Evolutionary conservation across 331 rosid genomes (phyloP).

Genomic region (Saraca asoca): DNA sequence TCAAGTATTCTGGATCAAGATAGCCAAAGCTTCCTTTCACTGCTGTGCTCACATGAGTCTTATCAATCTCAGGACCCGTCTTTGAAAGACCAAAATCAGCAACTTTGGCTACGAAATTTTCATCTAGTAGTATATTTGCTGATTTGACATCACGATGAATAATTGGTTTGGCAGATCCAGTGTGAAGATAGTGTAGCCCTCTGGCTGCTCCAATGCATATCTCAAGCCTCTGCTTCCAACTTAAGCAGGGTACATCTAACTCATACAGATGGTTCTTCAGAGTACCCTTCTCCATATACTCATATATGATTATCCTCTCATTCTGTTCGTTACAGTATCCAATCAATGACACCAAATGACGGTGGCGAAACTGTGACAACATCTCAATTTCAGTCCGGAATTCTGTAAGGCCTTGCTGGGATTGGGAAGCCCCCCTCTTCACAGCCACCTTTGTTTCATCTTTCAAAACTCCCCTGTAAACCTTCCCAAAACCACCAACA

Average conservation of each 20-base stretch:
- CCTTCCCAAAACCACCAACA: constrained; percentile 73
- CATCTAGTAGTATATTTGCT: constrained; percentile 69
- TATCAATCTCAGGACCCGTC: constrained; percentile 58
- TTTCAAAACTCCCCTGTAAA: constrained; percentile 62
- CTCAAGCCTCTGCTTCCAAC: constrained; percentile 67
- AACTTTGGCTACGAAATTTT: constrained; percentile 62
- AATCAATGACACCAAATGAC: constrained; percentile 70
- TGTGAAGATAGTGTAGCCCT: constrained; percentile 78
- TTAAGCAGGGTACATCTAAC: constrained; percentile 48
- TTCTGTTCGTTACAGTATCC: constrained; percentile 67
- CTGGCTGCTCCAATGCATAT: constrained; percentile 73
- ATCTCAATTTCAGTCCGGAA: constrained; percentile 72
- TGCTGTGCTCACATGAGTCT: constrained; percentile 71
- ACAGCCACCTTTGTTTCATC: constrained; percentile 67
- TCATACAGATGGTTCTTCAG: constrained; percentile 61
- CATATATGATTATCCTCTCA: constrained; percentile 68
- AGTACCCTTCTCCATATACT: constrained; percentile 69
- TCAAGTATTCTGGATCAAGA: constrained; percentile 73
- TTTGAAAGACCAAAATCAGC: constrained; percentile 78
- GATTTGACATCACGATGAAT: constrained; percentile 77
- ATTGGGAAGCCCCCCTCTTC: constrained; percentile 55
- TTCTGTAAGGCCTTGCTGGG: constrained; percentile 63
- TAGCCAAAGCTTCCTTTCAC: constrained; percentile 77
- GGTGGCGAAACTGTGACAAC: constrained; percentile 71
- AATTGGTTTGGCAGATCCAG: constrained; percentile 64